phyloP scores from a whole-genome alignment of 768 basidiomycete genomes.

The Lentinula aciculospora region DNA sequence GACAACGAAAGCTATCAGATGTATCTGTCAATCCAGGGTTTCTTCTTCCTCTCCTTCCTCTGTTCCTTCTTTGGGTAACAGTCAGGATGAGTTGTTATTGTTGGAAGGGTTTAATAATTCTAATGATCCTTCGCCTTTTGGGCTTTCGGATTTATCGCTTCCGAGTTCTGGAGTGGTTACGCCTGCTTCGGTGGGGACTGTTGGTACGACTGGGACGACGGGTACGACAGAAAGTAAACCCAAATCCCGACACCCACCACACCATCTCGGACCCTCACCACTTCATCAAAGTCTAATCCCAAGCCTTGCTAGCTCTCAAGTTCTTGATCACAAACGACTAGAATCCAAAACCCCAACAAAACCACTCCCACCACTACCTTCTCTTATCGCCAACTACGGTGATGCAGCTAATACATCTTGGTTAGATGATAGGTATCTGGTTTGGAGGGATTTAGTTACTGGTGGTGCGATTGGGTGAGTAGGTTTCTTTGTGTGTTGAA shows the following conservation, averaged over 20 bases:
- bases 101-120: neutral
- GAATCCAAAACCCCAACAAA: no score
- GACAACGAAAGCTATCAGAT: neutral
- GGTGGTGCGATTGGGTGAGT: neutral
- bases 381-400: slow-evolving; percentile 2
- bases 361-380: neutral
- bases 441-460: neutral
- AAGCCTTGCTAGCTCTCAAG: no score
- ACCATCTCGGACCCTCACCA: neutral
- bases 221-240: neutral
- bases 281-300: neutral
- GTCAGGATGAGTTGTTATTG: no score
- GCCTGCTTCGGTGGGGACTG: neutral
- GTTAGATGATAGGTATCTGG: slow-evolving; percentile 3
- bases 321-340: no score
- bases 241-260: neutral
- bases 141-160: neutral
- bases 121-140: neutral
- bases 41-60: neutral
- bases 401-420: slow-evolving; percentile 6
- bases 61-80: no score
- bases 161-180: neutral
- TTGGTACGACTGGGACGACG: neutral
- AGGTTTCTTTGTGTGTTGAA: neutral
- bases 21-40: neutral